These are phyloP conservation scores for Samsoniella hepiali DNA, from an alignment of 2,329 filamentous ascomycete genomes.

Conservation along the genomic window DNA sequence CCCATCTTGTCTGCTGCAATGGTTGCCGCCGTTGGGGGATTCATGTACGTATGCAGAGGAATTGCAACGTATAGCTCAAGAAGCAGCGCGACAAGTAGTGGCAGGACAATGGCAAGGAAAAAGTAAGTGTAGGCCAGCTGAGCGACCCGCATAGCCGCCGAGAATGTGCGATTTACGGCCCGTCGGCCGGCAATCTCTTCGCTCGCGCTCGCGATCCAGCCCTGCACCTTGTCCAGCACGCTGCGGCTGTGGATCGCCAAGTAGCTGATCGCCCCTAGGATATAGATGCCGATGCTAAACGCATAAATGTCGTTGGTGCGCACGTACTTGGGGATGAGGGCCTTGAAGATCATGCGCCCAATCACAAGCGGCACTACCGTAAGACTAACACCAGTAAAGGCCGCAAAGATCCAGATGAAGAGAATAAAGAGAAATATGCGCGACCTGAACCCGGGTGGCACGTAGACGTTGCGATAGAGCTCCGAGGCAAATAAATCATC, in stretches of 20 bases:
- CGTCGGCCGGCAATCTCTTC: constrained; percentile 25
- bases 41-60: constrained; percentile 77
- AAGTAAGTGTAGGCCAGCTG: constrained; percentile 71
- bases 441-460: constrained; percentile 79
- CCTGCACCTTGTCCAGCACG: constrained; percentile 34
- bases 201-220: constrained; percentile 28
- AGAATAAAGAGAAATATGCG: constrained; percentile 84
- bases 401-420: constrained; percentile 90
- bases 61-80: constrained; percentile 87
- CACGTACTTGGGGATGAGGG: constrained; percentile 66
- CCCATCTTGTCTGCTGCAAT: constrained; percentile 27
- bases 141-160: constrained; percentile 31
- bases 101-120: constrained; percentile 74
- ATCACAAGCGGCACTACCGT: constrained; percentile 85
- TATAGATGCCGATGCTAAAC: constrained; percentile 85
- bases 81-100: constrained; percentile 72
- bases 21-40: constrained; percentile 34
- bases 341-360: constrained; percentile 73
- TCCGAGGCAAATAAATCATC: constrained; percentile 52
- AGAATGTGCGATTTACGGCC: constrained; percentile 26
- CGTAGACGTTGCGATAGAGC: constrained; percentile 69
- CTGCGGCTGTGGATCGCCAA: constrained; percentile 49
- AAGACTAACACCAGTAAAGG: constrained; percentile 76
- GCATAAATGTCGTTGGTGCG: constrained; percentile 94
- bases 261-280: constrained; percentile 68